Evolutionary conservation across 2,329 filamentous ascomycete species (phyloP), one percentile per base, ranked within the genome.

Genomic region (Mycogone perniciosa): DNA sequence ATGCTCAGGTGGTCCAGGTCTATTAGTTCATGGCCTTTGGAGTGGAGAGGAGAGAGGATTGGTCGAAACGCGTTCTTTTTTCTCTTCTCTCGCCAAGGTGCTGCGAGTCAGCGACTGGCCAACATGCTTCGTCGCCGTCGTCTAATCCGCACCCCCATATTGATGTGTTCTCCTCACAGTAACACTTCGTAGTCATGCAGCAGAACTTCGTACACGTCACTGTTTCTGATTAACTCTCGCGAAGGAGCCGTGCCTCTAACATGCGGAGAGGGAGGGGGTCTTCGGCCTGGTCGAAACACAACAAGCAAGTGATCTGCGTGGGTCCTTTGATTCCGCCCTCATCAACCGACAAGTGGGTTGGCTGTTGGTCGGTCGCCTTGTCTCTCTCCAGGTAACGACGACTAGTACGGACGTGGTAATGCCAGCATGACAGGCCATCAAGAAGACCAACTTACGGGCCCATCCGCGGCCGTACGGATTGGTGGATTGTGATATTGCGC

Each of bases 291-390:
- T 26, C 13, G 39, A 42, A 26, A 42, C 26, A 29, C 11, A 27
- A 26, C 42, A 51, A 35, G 26, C 20, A 48, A 48, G 31, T 41
- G 27, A 31, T 48, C 10, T 30, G 39, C 39, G 44, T 51, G 50
- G 50, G 44, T 31, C 44, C 33, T 31, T 43, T 20, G 31, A 46
- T 41, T 37, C 13, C 31, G 26, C 26, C 29, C 31, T 31, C 42
- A 13, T 7, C 29, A 42, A 29, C 26, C 34, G 31, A 27, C 13
- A 8, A 26, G 29, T 34, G 27, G 47, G 31, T 50, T 11, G 27
- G 20, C 38, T 20, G 30, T 31, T 26, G 26, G 20, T 26, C 31
- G 35, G 20, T 20, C 35, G 35, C 35, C 20, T 38, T 38, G 35
- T 38, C 35, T 38, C 35, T 38, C 11, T 38, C 35, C 5, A 38